phyloP scores from a whole-genome alignment of 2,329 filamentous ascomycete species.

The Verticillium zaregamsianum region DNA sequence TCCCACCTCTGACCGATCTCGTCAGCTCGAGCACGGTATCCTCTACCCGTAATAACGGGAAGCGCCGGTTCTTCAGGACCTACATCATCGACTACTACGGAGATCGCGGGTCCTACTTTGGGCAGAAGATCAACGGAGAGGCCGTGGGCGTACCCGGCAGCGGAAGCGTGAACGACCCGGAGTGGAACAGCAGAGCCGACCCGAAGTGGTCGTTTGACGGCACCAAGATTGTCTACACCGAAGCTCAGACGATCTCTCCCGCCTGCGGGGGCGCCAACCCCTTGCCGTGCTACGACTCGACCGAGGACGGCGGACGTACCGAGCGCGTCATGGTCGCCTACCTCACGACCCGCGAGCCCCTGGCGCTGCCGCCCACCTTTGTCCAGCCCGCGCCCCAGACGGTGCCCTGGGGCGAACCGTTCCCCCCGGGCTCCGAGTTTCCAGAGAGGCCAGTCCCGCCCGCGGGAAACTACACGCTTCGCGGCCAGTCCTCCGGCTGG shows the following conservation, averaged over 20 bases:
- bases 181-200: slow-evolving; percentile 40
- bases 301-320: slow-evolving; percentile 27
- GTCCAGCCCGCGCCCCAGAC: not conserved
- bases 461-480: too few species aligned
- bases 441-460: too few species aligned
- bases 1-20: slow-evolving; percentile 32
- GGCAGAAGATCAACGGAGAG: slow-evolving; percentile 31
- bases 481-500: too few species aligned
- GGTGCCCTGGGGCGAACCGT: slow-evolving; percentile 5
- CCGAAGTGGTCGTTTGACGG: slow-evolving; percentile 32
- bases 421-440: slow-evolving; percentile 6
- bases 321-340: slow-evolving; percentile 34
- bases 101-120: slow-evolving; percentile 35
- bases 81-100: slow-evolving; percentile 34
- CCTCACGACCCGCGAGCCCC: slow-evolving; percentile 21
- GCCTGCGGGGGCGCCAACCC: slow-evolving; percentile 36
- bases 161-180: slow-evolving; percentile 31
- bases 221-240: slow-evolving; percentile 34
- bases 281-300: slow-evolving; percentile 31
- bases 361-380: slow-evolving; percentile 11
- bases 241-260: slow-evolving; percentile 27
- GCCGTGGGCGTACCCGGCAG: slow-evolving; percentile 17
- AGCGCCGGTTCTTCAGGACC: slow-evolving; percentile 36
- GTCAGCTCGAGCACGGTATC: slow-evolving; percentile 21
- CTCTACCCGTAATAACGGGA: slow-evolving; percentile 36